A percentile compares a stretch with the other conserved stretches of the same genome.
Evolutionary conservation across 495 filamentous ascomycete genomes (phyloP).

Genomic region (Aspergillus sparsus): DNA sequence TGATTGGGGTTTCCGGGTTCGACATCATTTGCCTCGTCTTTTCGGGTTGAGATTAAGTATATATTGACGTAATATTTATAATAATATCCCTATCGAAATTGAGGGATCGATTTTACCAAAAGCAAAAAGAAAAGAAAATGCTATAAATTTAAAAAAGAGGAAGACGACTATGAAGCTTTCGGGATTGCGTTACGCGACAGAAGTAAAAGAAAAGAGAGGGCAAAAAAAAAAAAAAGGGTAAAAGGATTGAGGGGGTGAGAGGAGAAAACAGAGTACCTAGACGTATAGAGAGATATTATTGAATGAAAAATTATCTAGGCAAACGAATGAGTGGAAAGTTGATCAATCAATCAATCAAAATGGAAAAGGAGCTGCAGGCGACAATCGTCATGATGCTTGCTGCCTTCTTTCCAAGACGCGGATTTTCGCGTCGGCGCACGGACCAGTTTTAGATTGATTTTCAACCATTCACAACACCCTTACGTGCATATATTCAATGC

Average conservation of each 20-base stretch:
- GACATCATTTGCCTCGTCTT: slow-evolving; percentile 27
- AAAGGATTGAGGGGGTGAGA: background rate
- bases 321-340: background rate
- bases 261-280: background rate
- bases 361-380: slow-evolving; percentile 1
- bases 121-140: background rate
- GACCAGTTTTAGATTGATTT: slow-evolving; percentile 39
- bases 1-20: slow-evolving; percentile 38
- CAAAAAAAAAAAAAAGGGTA: background rate
- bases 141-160: no score
- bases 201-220: background rate
- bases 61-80: background rate
- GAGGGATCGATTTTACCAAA: background rate
- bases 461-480: slow-evolving; percentile 3
- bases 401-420: slow-evolving; percentile 23
- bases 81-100: background rate
- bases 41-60: no score
- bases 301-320: background rate
- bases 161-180: background rate
- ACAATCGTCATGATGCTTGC: background rate
- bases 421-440: slow-evolving; percentile 37
- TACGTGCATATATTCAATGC: no score
- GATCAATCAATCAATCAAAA: background rate
- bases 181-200: background rate
- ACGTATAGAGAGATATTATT: background rate